Evolutionary conservation across 257 asterid species (phyloP).

Genomic region (Solanum chaucha): DNA sequence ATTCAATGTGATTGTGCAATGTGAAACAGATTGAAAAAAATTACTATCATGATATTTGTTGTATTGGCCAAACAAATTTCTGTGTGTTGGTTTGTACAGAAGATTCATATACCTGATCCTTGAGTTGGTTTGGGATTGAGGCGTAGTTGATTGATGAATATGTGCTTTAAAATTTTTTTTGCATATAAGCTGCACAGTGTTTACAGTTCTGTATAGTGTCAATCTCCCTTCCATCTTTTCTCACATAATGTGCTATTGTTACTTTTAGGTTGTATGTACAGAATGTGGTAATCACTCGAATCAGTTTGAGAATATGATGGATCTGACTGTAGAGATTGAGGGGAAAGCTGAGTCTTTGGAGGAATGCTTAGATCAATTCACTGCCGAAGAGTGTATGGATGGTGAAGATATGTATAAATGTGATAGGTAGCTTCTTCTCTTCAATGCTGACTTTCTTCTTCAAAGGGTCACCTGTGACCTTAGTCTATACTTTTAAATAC

Average conservation of each 20-base stretch:
- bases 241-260: not conserved
- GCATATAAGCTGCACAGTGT: not conserved
- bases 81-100: not conserved
- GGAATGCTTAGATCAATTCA: conserved; percentile 93
- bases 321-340: conserved; percentile 92
- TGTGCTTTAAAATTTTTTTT: not conserved
- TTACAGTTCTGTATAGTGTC: not conserved
- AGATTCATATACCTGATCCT: not conserved
- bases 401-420: conserved; percentile 98
- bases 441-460: not conserved
- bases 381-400: conserved; percentile 78
- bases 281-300: conserved; percentile 70
- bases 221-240: not conserved
- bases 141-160: not conserved
- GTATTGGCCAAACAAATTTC: not conserved
- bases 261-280: conserved; percentile 67
- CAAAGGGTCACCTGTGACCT: not conserved
- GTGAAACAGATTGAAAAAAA: not conserved
- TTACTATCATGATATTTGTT: not conserved
- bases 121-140: not conserved
- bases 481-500: not conserved
- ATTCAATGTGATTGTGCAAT: not conserved
- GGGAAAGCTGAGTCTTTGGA: conserved; percentile 88
- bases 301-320: conserved; percentile 96
- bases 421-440: conserved; percentile 48